phyloP scores from a whole-genome alignment of 2,329 filamentous ascomycete genomes.

The Trichophyton schoenleinii region DNA sequence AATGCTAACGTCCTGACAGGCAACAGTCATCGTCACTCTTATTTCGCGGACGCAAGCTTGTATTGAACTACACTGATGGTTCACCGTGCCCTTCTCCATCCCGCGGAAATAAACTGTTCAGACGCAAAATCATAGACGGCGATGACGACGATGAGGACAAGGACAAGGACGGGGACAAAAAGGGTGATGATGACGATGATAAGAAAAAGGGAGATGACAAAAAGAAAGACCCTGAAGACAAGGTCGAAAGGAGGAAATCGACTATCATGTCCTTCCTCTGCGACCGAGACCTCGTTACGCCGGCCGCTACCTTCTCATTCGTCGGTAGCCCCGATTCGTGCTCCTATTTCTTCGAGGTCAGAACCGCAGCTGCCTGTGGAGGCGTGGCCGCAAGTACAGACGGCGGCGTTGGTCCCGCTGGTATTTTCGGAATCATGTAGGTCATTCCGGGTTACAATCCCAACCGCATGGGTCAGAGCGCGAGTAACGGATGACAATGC shows the following conservation, averaged over 20 bases:
- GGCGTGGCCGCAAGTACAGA: conserved; percentile 48
- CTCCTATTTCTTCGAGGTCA: conserved; percentile 89
- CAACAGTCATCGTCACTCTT: conserved; percentile 35
- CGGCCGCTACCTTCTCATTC: conserved; percentile 63
- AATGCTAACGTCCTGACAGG: conserved; percentile 16
- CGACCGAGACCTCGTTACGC: conserved; percentile 62
- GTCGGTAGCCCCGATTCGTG: conserved; percentile 84
- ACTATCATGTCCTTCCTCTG: conserved; percentile 88
- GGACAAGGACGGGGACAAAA: conserved; percentile 22
- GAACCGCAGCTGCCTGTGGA: conserved; percentile 72
- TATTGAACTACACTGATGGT: conserved; percentile 64
- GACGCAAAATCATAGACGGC: conserved; percentile 13
- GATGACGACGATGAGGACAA: conserved; percentile 21
- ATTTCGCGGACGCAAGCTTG: conserved; percentile 47
- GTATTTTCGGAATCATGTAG: conserved; percentile 78
- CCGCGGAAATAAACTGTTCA: conserved; percentile 7
- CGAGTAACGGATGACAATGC: neutral
- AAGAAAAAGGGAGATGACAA: conserved; percentile 23
- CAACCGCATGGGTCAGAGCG: neutral
- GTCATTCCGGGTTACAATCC: conserved; percentile 22
- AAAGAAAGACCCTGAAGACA: conserved; percentile 9
- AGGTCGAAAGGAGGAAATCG: conserved; percentile 48
- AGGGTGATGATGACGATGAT: conserved; percentile 24
- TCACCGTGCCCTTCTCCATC: conserved; percentile 48
- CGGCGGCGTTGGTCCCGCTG: conserved; percentile 54